phyloP scores from a whole-genome alignment of 495 filamentous ascomycete genomes.

The Glutinoglossum americanum region DNA sequence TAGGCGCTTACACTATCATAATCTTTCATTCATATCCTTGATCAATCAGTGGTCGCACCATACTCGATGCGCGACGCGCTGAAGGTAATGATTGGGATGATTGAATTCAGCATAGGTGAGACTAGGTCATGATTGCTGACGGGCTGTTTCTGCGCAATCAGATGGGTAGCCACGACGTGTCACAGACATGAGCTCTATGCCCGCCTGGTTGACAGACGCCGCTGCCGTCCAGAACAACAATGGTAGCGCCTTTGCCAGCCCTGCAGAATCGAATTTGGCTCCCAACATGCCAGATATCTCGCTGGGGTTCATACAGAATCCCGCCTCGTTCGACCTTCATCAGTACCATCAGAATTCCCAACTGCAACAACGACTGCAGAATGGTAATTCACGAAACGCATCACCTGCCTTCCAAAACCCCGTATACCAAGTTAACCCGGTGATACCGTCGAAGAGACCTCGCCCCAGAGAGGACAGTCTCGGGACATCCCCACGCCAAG shows the following conservation, averaged over 20 bases:
- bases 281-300: constrained; percentile 26
- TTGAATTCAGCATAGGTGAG: not conserved
- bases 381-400: constrained; percentile 60
- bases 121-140: not conserved
- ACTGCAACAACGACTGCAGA: constrained; percentile 51
- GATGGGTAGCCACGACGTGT: not conserved
- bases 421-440: constrained; percentile 57
- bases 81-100: not conserved
- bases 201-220: not conserved
- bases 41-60: not conserved
- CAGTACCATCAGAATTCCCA: constrained; percentile 24
- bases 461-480: constrained; percentile 68
- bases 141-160: not conserved
- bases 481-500: constrained; percentile 58
- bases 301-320: constrained; percentile 28
- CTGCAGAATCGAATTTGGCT: constrained; percentile 3
- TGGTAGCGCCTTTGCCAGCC: constrained; percentile 6
- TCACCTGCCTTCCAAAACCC: constrained; percentile 55
- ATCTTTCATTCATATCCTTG: not conserved
- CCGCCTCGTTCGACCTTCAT: constrained; percentile 35
- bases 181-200: not conserved
- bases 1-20: not conserved
- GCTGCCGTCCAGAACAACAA: constrained; percentile 4
- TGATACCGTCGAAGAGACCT: constrained; percentile 73
- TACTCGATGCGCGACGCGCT: not conserved